A percentile compares a stretch with the other conserved stretches of the same genome.
phyloP scores from a whole-genome alignment of 2,329 filamentous ascomycete species.

The Ophiognomonia clavigignenti-juglandacearum region DNA sequence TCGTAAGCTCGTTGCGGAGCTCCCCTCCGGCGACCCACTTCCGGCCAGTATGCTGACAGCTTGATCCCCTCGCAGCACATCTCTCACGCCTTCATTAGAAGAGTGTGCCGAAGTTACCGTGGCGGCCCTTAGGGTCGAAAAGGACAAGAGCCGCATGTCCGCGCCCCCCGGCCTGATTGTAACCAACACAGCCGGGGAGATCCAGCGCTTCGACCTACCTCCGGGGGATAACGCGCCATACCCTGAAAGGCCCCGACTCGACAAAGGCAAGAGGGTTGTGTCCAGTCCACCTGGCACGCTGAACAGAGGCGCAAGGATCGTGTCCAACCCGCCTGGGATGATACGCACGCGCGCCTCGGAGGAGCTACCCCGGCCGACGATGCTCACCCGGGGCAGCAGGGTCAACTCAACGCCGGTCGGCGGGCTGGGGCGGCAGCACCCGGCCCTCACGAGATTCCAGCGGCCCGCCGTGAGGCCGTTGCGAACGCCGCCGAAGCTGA shows the following conservation, averaged over 20 bases:
- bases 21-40: too few relatives aligned
- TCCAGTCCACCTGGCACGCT: neutral
- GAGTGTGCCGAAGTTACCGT: neutral
- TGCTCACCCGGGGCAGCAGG: too few relatives aligned
- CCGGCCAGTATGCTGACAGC: neutral
- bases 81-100: neutral
- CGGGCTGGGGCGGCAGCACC: too few relatives aligned
- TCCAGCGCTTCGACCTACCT: neutral
- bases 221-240: neutral
- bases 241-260: neutral
- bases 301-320: neutral
- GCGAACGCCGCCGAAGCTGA: neutral
- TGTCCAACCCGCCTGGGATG: neutral
- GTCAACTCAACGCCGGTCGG: too few relatives aligned
- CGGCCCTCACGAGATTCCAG: too few relatives aligned
- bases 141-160: neutral
- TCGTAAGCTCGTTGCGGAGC: neutral
- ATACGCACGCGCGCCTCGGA: too few relatives aligned
- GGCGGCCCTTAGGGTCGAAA: neutral
- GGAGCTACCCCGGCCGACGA: too few relatives aligned
- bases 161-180: neutral
- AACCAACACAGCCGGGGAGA: neutral
- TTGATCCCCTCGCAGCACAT: neutral
- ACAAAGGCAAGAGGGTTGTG: neutral
- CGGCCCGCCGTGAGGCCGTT: constrained; percentile 1